Evolutionary conservation across 768 basidiomycete genomes (phyloP), one percentile per base, ranked within the genome.

Genomic region (Nidula microcarpa): DNA sequence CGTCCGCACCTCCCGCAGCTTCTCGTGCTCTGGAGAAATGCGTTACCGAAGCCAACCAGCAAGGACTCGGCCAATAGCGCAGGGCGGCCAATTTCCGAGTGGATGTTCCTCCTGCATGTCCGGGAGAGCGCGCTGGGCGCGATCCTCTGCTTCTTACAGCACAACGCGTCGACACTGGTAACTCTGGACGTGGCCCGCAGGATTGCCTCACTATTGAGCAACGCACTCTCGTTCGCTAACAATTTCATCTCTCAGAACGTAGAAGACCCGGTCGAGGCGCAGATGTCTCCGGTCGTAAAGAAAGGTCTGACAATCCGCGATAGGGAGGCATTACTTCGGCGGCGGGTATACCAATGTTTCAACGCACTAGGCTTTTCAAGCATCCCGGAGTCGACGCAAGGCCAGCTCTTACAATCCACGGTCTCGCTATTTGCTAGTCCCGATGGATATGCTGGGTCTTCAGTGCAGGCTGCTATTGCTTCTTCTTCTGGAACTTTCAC

Each of bases 1-100:
- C 86, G 92, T 14, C 83, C 93, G 0, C 94, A 99, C 66, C 80
- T 98, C 1, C 90, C 95, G 0, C 96, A 98, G 60, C 76, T 98
- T 14, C 80, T 98, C 39, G 93, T 98, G 0, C 81, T 99, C 3
- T 99, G 97, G 97, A 79, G 97, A 33, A 99, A 99, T 60, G 94
- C 96, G 1, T 77, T 99, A 0, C 94, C 97, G 1, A 99, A 98
- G 68, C 88, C 93, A 0, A 94, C 92, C 0, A 88, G 80, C 61
- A 97, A 97, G 67, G 96, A 98, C 61, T 74, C 84, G 0, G 69
- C 75, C 0, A 71, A 71, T 11, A 79, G 76, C 13, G 77, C 78
- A 4, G 84, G 84, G 14, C 76, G 94, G 33, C 82, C 85, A 30
- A 74, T 81, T 17, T 73, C 80, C 0, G 97, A 98, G 60, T 98